These are phyloP conservation scores for Epichloe brachyelytri DNA, from an alignment of 2,329 filamentous ascomycete genomes.

Conservation along the genomic window DNA sequence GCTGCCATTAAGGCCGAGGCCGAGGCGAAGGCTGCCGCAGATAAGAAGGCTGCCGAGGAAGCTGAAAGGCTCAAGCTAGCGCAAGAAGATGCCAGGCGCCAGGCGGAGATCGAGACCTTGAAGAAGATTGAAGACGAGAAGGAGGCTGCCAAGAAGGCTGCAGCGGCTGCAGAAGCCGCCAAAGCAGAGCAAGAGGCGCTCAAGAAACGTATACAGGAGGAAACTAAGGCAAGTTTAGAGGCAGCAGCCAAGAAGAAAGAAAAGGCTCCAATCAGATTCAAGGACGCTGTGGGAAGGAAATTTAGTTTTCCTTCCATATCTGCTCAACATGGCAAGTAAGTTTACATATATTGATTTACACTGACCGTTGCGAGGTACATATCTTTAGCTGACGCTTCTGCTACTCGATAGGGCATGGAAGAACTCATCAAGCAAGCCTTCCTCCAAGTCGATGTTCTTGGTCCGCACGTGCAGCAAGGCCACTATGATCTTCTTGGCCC, in stretches of 20 bases:
- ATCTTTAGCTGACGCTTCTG: constrained; percentile 5
- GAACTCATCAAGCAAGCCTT: constrained; percentile 78
- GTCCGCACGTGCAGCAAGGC: constrained; percentile 62
- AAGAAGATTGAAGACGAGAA: constrained; percentile 27
- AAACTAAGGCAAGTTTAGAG: constrained; percentile 35
- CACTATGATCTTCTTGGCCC: constrained; percentile 73
- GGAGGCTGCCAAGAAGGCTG: constrained; percentile 27
- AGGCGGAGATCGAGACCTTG: constrained; percentile 25
- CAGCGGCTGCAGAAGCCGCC: constrained; percentile 31
- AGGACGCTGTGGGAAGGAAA: constrained; percentile 81
- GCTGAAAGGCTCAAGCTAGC: constrained; percentile 25
- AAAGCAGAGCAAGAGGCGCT: constrained; percentile 47
- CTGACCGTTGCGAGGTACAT: background rate
- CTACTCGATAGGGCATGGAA: constrained; percentile 61
- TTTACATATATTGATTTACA: constrained; percentile 10
- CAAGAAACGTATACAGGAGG: constrained; percentile 43
- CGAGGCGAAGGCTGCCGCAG: constrained; percentile 30
- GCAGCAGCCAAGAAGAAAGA: constrained; percentile 41
- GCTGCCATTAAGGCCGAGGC: constrained; percentile 28
- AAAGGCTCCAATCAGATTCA: constrained; percentile 73
- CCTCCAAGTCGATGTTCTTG: constrained; percentile 62
- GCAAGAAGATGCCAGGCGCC: constrained; percentile 25
- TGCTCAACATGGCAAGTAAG: constrained; percentile 74
- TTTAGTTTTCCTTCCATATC: constrained; percentile 79
- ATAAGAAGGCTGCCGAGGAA: constrained; percentile 28